Percentiles rank a stretch among this genome's conserved stretches.
Evolutionary conservation across 331 rosid genomes (phyloP).

Genomic region (Stylosanthes scabra): DNA sequence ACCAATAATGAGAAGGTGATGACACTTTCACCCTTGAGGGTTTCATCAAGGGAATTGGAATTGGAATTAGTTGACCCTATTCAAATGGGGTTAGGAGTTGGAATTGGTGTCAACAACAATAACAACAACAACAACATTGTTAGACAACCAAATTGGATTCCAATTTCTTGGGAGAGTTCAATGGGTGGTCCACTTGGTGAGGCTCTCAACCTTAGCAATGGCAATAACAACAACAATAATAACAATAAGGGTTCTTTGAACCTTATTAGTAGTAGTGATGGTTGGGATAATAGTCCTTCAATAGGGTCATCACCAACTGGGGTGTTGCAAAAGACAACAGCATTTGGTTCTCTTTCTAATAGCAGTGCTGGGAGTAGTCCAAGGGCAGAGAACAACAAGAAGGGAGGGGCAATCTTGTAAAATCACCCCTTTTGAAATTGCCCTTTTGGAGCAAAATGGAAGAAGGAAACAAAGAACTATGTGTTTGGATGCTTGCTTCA

Average conservation of each 20-base stretch:
- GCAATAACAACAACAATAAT: conserved; percentile 17
- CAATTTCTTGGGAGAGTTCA: conserved; percentile 81
- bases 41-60: conserved; percentile 57
- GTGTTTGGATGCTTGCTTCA: neutral
- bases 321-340: conserved; percentile 74
- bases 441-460: conserved; percentile 26
- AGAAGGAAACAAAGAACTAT: neutral
- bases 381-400: conserved; percentile 62
- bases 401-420: conserved; percentile 71
- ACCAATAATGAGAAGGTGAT: conserved; percentile 59
- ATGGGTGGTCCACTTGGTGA: conserved; percentile 98
- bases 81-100: conserved; percentile 68
- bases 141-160: conserved; percentile 80
- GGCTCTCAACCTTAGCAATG: conserved; percentile 66
- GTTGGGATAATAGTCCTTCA: conserved; percentile 80
- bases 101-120: conserved; percentile 34
- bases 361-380: conserved; percentile 98
- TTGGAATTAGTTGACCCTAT: conserved; percentile 48
- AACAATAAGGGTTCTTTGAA: conserved; percentile 56
- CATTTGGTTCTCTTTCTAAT: conserved; percentile 78
- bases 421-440: conserved; percentile 62
- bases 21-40: conserved; percentile 70
- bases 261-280: conserved; percentile 82
- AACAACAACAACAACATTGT: conserved; percentile 42
- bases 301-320: conserved; percentile 92